Percentiles rank a stretch among this genome's conserved stretches.
Evolutionary conservation across 108 stramenopile species (phyloP).

Genomic region (Halocafeteria seosinensis): DNA sequence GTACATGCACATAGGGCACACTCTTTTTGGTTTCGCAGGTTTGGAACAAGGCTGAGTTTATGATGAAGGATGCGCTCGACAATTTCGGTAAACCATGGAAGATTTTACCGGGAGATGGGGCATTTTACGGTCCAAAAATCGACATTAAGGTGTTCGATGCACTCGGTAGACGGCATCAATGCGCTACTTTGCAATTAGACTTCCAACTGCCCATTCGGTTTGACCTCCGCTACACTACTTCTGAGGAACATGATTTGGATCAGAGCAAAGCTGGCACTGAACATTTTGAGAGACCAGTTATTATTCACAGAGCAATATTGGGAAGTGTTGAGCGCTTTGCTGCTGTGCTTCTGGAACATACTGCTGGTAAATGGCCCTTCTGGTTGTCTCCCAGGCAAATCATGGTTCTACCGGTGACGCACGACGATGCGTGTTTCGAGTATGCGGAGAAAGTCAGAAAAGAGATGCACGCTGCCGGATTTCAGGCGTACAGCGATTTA

Average conservation of each 20-base stretch:
- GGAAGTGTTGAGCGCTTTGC: constrained; percentile 97
- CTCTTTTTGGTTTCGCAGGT: too few species aligned
- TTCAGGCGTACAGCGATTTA: constrained; percentile 76
- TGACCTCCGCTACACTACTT: constrained; percentile 41
- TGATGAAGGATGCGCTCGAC: constrained; percentile 74
- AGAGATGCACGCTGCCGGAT: constrained; percentile 61
- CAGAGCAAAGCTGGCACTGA: background rate
- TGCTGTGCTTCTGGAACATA: constrained; percentile 96
- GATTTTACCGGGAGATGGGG: constrained; percentile 92
- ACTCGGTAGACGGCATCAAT: constrained; percentile 95
- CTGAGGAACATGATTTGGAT: background rate
- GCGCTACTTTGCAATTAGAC: constrained; percentile 96
- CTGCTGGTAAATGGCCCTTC: constrained; percentile 96
- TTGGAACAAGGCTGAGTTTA: constrained; percentile 82
- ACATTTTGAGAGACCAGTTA: constrained; percentile 62
- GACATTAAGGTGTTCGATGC: constrained; percentile 99
- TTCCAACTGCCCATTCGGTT: constrained; percentile 98
- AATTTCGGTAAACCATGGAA: constrained; percentile 79
- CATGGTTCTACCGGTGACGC: constrained; percentile 83
- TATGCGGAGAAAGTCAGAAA: constrained; percentile 44
- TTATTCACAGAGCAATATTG: constrained; percentile 96
- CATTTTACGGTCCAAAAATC: constrained; percentile 99
- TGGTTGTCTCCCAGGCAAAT: constrained; percentile 95
- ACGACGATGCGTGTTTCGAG: constrained; percentile 26
- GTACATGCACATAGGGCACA: too few species aligned